Base-by-base conservation (phyloP, 2,329 filamentous ascomycete genomes). In the Ophiognomonia clavigignenti-juglandacearum region DNA sequence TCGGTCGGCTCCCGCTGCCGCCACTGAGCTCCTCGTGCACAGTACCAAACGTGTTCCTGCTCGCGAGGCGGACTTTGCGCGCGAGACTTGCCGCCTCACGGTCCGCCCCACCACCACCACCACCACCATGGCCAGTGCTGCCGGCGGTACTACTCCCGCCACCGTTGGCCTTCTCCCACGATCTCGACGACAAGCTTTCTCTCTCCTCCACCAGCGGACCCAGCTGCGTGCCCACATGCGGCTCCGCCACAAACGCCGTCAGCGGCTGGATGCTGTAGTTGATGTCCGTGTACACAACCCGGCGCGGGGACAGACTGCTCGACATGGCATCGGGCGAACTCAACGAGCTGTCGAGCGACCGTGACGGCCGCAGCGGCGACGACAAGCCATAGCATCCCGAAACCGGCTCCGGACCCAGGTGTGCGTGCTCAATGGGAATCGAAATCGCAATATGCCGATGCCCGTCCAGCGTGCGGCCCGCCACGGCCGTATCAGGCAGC, bases 361-460 rank as follows among this genome's bases (percentile, higher is more conserved):
- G 43, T 29, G 40, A 22, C 35, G 35, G 43, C 19, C 39, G 39
- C 26, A 19, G 19, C 10, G 24, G 19, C 6, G 20, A 24, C 7
- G 22, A 42, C 42, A 55, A 44, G 11, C 56, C 53, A 23, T 59
- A 54, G 39, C 60, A 59, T n/a, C n/a, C n/a, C n/a, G n/a, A n/a
- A n/a, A n/a, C n/a, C 31, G 59, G 55, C 18, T 56, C 51, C 6
- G 57, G 53, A 3, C 64, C 66, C 36, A 73, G 61, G 19, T 75
- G 69, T 5, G 69, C 71, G 48, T 76, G 64, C 53, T 78, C 70
- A 11, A 73, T 50, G 2, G 79, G 78, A 37, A 82, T 80, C 0
- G 78, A 80, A 43, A 82, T 82, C 48, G 78, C 76, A 53, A 83
- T 81, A 54, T 82, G 74, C 4, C 75, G 69, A 56, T 78, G 67